Percentiles rank a stretch among this genome's conserved stretches.
Conservation (phyloP, 1,139 yeast genomes). For the Suhomyces choctaworum region DNA sequence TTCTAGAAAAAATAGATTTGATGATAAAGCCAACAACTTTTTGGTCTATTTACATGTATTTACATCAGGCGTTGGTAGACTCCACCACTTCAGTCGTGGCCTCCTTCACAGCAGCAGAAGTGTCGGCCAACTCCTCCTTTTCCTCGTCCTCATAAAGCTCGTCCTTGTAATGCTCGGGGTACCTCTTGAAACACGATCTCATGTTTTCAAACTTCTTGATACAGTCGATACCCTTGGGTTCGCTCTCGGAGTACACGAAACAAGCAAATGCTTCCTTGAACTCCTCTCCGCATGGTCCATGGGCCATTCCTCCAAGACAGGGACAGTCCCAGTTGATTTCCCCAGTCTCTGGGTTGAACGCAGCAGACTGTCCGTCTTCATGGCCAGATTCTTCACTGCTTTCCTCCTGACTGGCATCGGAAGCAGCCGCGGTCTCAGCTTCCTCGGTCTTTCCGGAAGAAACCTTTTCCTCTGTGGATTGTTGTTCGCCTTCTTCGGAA, state of each 20-base stretch:
- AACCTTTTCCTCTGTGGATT: constrained; percentile 4
- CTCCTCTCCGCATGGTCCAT: constrained; percentile 98
- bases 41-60: constrained; percentile 7
- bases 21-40: too few relatives aligned
- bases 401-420: constrained; percentile 1
- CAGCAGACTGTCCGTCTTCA: constrained; percentile 52
- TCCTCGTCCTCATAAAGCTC: constrained; percentile 80
- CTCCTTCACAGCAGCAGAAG: constrained; percentile 8
- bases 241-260: constrained; percentile 91
- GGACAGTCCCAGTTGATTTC: constrained; percentile 99
- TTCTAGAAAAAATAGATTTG: too few relatives aligned
- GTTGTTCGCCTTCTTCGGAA: constrained; percentile 5
- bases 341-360: constrained; percentile 96
- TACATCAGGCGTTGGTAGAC: constrained; percentile 5
- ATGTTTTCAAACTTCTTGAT: constrained; percentile 85
- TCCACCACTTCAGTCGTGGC: not conserved
- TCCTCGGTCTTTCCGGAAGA: not conserved
- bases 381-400: constrained; percentile 12
- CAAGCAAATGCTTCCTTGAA: constrained; percentile 96
- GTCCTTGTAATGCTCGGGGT: constrained; percentile 94
- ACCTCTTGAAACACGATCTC: constrained; percentile 92
- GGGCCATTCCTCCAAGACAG: constrained; percentile 99
- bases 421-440: not conserved
- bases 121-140: constrained; percentile 11
- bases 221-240: constrained; percentile 97